These are phyloP conservation scores for Aspergillus bombycis DNA, from an alignment of 2,329 filamentous ascomycete genomes.

Conservation along the genomic window DNA sequence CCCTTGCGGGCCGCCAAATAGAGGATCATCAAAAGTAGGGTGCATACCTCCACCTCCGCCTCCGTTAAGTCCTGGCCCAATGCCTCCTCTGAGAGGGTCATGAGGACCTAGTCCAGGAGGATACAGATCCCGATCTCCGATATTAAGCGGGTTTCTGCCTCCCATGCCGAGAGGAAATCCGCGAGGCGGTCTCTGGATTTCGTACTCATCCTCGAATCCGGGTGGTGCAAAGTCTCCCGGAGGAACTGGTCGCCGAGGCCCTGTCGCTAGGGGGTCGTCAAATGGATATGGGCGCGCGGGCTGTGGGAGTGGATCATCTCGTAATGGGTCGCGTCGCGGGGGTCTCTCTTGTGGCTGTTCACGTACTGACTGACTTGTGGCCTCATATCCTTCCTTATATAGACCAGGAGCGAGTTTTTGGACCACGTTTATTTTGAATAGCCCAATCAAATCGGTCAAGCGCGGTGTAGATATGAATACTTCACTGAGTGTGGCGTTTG, in stretches of 20 bases:
- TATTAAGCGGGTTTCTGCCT: conserved; percentile 64
- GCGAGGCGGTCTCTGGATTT: conserved; percentile 71
- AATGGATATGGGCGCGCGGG: conserved; percentile 71
- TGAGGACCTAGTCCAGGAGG: conserved; percentile 83
- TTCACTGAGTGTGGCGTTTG: conserved; percentile 47
- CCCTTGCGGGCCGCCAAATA: conserved; percentile 67
- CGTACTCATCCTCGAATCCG: conserved; percentile 90
- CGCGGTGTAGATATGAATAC: conserved; percentile 75
- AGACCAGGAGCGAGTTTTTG: conserved; percentile 80
- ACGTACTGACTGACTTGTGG: conserved; percentile 44
- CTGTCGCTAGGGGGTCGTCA: conserved; percentile 65
- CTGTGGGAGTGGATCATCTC: conserved; percentile 56
- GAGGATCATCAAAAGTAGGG: conserved; percentile 88
- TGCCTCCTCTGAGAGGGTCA: conserved; percentile 73
- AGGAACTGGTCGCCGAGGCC: conserved; percentile 66
- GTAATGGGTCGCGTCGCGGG: conserved; percentile 51
- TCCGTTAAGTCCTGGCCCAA: conserved; percentile 64
- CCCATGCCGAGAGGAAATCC: conserved; percentile 46
- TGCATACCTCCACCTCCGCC: conserved; percentile 86
- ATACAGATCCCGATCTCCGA: conserved; percentile 86
- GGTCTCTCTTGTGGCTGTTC: conserved; percentile 46
- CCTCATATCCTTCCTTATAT: conserved; percentile 77
- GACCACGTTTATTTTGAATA: conserved; percentile 78
- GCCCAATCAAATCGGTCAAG: conserved; percentile 68
- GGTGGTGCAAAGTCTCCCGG: conserved; percentile 79